Evolutionary conservation across 345 rosid genomes (phyloP).

Genomic region (Citropsis articulata): DNA sequence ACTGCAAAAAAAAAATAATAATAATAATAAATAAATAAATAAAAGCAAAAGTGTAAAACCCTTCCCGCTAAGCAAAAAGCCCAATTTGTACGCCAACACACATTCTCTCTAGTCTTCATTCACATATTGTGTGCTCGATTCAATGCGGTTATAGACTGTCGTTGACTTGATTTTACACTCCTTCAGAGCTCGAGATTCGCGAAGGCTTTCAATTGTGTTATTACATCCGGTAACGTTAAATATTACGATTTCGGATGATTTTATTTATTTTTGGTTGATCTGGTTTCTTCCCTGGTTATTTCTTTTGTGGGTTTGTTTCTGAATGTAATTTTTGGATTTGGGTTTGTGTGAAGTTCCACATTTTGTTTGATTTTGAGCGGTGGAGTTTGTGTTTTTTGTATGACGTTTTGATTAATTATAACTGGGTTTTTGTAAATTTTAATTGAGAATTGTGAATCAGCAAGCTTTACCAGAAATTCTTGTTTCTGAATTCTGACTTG

Average conservation of each 20-base stretch:
- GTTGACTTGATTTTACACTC: background rate
- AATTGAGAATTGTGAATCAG: background rate
- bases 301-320: background rate
- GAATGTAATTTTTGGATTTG: background rate
- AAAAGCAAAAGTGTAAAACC: background rate
- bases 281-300: background rate
- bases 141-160: background rate
- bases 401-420: background rate
- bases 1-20: fast-evolving
- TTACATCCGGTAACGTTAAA: background rate
- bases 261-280: background rate
- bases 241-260: background rate
- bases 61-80: slow-evolving; percentile 11
- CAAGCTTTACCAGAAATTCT: background rate
- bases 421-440: background rate
- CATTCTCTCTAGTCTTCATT: background rate
- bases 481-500: background rate
- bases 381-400: background rate
- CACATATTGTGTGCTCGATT: background rate
- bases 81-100: background rate
- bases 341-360: background rate
- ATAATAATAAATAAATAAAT: no score
- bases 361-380: background rate
- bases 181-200: background rate
- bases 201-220: background rate